Evolutionary conservation across 495 filamentous ascomycete species (phyloP).

Genomic region (Thozetella sp.): DNA sequence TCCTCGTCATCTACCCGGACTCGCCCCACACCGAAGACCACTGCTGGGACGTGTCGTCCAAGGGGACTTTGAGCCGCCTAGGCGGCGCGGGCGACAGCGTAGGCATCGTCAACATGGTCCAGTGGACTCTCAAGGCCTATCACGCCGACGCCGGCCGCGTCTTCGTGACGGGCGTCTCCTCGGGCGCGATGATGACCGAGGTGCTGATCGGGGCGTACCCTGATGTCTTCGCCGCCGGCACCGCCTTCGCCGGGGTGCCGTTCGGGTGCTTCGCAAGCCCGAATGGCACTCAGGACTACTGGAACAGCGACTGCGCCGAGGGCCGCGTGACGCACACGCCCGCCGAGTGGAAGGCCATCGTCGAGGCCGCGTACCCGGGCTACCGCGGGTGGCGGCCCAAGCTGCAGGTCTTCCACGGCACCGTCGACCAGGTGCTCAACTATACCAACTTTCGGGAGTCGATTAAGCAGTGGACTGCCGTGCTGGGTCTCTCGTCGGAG

Average conservation of each 20-base stretch:
- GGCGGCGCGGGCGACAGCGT: conserved; percentile 49
- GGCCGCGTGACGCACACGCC: conserved; percentile 42
- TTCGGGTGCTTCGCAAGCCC: conserved; percentile 51
- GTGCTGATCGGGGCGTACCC: conserved; percentile 59
- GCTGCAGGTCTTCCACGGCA: conserved; percentile 60
- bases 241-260: conserved; percentile 55
- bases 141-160: conserved; percentile 45
- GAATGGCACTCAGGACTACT: conserved; percentile 32
- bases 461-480: conserved; percentile 58
- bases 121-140: conserved; percentile 48
- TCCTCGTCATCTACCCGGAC: conserved; percentile 58
- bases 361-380: conserved; percentile 50
- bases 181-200: conserved; percentile 66
- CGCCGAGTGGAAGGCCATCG: conserved; percentile 48
- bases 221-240: conserved; percentile 56
- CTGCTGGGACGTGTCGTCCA: conserved; percentile 57
- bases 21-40: conserved; percentile 46
- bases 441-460: conserved; percentile 53
- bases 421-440: conserved; percentile 45
- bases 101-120: conserved; percentile 61
- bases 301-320: conserved; percentile 51
- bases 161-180: conserved; percentile 54
- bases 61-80: conserved; percentile 47
- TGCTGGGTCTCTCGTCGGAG: conserved; percentile 38
- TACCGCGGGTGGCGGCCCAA: conserved; percentile 52